phyloP scores from a whole-genome alignment of 805 yeast genomes.

The Candida silvatica region DNA sequence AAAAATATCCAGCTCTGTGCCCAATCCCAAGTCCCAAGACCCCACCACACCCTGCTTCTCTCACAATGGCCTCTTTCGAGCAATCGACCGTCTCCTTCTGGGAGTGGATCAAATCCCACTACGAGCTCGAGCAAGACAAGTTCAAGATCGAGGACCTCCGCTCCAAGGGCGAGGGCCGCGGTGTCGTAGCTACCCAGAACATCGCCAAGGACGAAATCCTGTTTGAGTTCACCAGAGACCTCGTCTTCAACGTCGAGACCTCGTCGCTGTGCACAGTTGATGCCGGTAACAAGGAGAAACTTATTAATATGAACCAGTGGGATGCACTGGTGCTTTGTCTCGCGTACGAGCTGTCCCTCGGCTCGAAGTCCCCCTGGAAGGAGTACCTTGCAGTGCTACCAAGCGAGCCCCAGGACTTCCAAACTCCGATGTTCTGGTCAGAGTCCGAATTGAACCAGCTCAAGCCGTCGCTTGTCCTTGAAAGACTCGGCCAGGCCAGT shows the following conservation, averaged over 20 bases:
- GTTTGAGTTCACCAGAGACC: constrained; percentile 57
- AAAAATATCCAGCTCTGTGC: not conserved
- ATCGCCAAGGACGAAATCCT: constrained; percentile 55
- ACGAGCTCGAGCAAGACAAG: too few species aligned
- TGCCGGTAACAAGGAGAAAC: constrained; percentile 24
- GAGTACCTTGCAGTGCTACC: constrained; percentile 74
- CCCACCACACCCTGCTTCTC: not conserved
- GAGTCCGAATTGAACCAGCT: constrained; percentile 48
- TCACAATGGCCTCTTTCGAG: too few species aligned
- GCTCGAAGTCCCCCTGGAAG: constrained; percentile 49
- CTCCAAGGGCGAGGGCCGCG: constrained; percentile 61
- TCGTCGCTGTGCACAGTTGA: constrained; percentile 31
- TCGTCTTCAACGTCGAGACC: constrained; percentile 52
- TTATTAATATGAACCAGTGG: constrained; percentile 58
- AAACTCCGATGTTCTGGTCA: constrained; percentile 76
- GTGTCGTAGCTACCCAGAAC: constrained; percentile 55
- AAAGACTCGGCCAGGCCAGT: constrained; percentile 60
- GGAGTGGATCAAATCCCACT: too few species aligned
- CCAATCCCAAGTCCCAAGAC: not conserved
- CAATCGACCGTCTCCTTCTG: too few species aligned
- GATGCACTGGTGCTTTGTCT: constrained; percentile 64
- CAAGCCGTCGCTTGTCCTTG: constrained; percentile 61
- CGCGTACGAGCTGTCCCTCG: constrained; percentile 47
- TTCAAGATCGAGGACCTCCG: constrained; percentile 57
- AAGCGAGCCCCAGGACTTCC: constrained; percentile 26